Base-by-base conservation (phyloP, 148 eudicot species). In the Rhododendron ovatum region DNA sequence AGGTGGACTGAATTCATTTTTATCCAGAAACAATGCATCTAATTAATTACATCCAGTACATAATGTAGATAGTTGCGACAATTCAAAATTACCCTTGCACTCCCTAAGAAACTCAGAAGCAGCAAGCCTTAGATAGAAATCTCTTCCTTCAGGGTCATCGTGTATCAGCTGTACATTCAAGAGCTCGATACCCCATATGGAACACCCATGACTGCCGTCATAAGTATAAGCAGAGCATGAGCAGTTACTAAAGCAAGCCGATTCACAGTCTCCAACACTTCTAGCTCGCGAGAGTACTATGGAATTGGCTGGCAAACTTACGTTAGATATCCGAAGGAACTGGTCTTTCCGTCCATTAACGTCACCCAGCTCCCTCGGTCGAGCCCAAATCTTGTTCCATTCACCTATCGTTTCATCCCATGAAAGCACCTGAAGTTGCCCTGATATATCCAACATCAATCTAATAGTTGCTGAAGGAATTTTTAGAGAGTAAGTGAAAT, bases 221-320 rank as follows among this genome's bases (percentile, higher is more conserved):
- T 65, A 90, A 50, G 87, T 79, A 88, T 84, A 90, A 84, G 89
- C 91, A 57, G n/a, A 65, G 81, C 91, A 90, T 53, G 83, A 84
- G 39, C 91, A 90, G 48, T 90, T 81, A 1, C 26, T 77, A 35
- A 78, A 81, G 85, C 91, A 90, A 86, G 59, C 65, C 4, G 65
- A 77, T 30, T 86, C n/a, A 61, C 88, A 90, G n/a, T 88, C 89
- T 35, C 82, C 59, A 37, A 57, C 24, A 43, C 37, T 85, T 11
- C 74, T 63, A 48, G 83, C 86, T 3, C 11, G 57, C 41, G 50
- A 7, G 35, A 61, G 28, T 0, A 61, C 17, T 22, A 5, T 20
- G 17, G 67, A 59, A 71, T 77, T 69, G 22, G 1, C 78, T 51
- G 69, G 74, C 2, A 87, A 88, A 73, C 82, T 28, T 50, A n/a